Conservation (phyloP, 2,329 filamentous ascomycete species). For the Mollisia scopiformis region DNA sequence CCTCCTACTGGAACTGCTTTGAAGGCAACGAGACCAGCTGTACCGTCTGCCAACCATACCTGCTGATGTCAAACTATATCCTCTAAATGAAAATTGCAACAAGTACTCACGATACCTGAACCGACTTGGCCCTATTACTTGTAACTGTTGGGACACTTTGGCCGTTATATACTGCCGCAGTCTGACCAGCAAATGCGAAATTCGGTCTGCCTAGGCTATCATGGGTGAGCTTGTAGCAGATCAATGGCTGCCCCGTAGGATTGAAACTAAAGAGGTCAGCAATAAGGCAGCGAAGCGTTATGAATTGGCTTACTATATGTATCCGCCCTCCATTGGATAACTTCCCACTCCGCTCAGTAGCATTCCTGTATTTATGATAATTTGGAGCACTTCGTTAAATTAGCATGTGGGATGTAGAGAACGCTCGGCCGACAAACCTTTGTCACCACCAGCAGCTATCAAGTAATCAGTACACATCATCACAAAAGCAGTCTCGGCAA, state of each 20-base stretch:
- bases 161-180: neutral
- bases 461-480: too few species aligned
- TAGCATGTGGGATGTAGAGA: neutral
- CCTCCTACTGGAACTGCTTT: constrained; percentile 51
- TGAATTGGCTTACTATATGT: constrained; percentile 6
- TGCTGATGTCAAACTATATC: neutral
- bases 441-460: constrained; percentile 1
- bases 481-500: too few species aligned
- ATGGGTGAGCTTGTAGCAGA: constrained; percentile 1
- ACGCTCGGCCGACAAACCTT: neutral
- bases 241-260: neutral
- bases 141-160: constrained; percentile 6
- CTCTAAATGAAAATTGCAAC: neutral
- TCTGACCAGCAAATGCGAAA: constrained; percentile 5
- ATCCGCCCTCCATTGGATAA: constrained; percentile 13
- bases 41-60: constrained; percentile 25
- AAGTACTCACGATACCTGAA: constrained; percentile 1
- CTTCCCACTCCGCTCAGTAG: constrained; percentile 2
- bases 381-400: neutral
- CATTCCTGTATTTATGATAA: neutral
- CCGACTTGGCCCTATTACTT: constrained; percentile 1
- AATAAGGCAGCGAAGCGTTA: too few species aligned
- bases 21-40: constrained; percentile 52
- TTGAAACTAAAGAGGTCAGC: neutral
- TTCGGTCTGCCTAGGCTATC: neutral